Percentiles rank a stretch among this genome's conserved stretches.
phyloP scores from a whole-genome alignment of 2,329 filamentous ascomycete genomes.

The Alternaria arborescens region DNA sequence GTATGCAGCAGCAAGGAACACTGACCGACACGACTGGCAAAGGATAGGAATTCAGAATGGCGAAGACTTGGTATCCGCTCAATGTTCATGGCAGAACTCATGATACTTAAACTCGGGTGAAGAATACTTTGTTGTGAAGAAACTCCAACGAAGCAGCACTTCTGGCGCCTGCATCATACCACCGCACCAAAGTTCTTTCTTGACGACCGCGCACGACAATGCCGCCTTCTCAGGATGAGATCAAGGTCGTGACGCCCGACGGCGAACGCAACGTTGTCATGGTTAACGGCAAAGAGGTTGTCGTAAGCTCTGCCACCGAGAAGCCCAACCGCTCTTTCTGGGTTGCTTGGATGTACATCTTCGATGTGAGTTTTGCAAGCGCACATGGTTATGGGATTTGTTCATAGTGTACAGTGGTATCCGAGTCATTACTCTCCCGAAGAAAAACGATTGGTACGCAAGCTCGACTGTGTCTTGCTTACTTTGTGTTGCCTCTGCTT shows the following conservation, averaged over 20 bases:
- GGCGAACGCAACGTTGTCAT: slow-evolving; percentile 11
- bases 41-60: background rate
- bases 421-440: slow-evolving; percentile 30
- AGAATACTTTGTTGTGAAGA: background rate
- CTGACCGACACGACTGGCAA: background rate
- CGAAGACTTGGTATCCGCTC: background rate
- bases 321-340: slow-evolving; percentile 24
- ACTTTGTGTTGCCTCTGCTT: slow-evolving; percentile 34
- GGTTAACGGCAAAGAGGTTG: slow-evolving; percentile 24
- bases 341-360: slow-evolving; percentile 32
- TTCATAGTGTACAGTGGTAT: slow-evolving; percentile 22
- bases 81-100: background rate
- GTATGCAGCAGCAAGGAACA: slow-evolving; percentile 2
- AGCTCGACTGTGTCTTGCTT: slow-evolving; percentile 30
- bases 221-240: background rate
- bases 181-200: background rate
- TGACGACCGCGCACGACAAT: background rate
- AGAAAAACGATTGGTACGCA: slow-evolving; percentile 29
- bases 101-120: background rate
- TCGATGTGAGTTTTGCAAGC: slow-evolving; percentile 15
- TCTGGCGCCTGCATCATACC: background rate
- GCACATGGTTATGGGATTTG: background rate
- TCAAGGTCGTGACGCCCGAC: background rate
- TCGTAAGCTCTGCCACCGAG: slow-evolving; percentile 32
- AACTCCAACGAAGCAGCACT: background rate